phyloP scores from a whole-genome alignment of 441 rosid genomes.

The Capsella rubella region DNA sequence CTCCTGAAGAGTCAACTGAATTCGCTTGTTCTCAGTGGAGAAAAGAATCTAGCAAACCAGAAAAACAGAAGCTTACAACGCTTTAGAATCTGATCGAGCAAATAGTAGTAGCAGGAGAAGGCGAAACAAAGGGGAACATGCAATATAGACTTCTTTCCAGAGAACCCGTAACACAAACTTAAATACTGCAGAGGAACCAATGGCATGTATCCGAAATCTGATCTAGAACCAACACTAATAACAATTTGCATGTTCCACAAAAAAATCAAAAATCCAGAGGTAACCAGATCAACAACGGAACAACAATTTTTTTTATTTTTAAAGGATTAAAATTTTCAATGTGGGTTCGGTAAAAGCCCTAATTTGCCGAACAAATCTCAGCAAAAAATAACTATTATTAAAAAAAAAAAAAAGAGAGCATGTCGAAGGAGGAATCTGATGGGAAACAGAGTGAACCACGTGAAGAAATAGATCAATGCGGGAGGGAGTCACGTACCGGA shows the following conservation, averaged over 20 bases:
- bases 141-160: slow-evolving; percentile 6
- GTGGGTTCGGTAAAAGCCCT: neutral
- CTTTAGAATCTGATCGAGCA: neutral
- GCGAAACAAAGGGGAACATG: slow-evolving; percentile 31
- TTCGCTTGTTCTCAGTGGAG: slow-evolving; percentile 17
- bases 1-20: slow-evolving; percentile 13
- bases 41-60: slow-evolving; percentile 24
- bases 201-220: neutral
- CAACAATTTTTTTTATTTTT: neutral
- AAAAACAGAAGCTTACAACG: neutral
- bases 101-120: neutral
- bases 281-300: neutral
- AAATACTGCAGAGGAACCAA: slow-evolving; percentile 16
- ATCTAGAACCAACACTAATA: neutral
- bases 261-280: slow-evolving; percentile 27
- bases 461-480: slow-evolving; percentile 17
- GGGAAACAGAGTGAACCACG: slow-evolving; percentile 26
- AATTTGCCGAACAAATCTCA: slow-evolving; percentile 15
- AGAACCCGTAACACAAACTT: slow-evolving; percentile 18
- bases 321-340: slow-evolving; percentile 1
- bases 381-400: neutral
- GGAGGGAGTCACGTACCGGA: slow-evolving; percentile 32
- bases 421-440: neutral
- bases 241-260: slow-evolving; percentile 24
- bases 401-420: slow-evolving; percentile 19